Conservation (phyloP, 805 yeast species). For the Cyberlindnera maclurae region DNA sequence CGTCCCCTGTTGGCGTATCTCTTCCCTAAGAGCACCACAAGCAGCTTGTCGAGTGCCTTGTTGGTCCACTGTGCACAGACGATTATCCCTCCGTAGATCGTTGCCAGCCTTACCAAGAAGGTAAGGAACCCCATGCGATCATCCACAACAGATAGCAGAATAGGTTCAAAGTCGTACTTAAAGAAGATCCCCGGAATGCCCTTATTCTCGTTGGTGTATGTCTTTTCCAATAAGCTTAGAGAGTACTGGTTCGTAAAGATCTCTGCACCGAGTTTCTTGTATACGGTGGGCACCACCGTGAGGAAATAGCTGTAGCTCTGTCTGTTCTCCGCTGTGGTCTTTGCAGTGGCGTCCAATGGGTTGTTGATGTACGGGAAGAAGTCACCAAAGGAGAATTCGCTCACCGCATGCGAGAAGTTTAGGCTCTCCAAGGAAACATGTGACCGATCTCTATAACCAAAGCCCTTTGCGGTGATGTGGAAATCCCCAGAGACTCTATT, state of each 20-base stretch:
- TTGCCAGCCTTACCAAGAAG: conserved; percentile 70
- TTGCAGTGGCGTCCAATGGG: conserved; percentile 77
- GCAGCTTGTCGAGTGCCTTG: conserved; percentile 46
- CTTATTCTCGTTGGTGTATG: conserved; percentile 12
- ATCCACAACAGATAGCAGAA: conserved; percentile 63
- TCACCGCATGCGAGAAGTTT: conserved; percentile 78
- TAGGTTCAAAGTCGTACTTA: conserved; percentile 84
- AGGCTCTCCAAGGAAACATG: conserved; percentile 42
- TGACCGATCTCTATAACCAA: conserved; percentile 44
- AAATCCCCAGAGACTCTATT: conserved; percentile 82
- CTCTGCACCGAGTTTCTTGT: conserved; percentile 58
- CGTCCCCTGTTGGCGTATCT: conserved; percentile 30
- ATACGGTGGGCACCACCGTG: conserved; percentile 79
- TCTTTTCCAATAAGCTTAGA: conserved; percentile 43
- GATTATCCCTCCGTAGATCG: conserved; percentile 76
- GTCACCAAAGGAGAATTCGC: conserved; percentile 86
- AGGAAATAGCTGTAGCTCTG: conserved; percentile 59
- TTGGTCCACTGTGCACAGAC: conserved; percentile 63
- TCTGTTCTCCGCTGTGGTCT: conserved; percentile 40
- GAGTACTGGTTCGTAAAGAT: conserved; percentile 87
- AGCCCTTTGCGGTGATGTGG: conserved; percentile 74
- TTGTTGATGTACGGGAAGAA: conserved; percentile 81
- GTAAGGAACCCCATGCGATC: conserved; percentile 68
- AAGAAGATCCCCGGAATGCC: conserved; percentile 73
- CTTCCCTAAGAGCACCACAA: conserved; percentile 50